Percentiles rank a stretch among this genome's conserved stretches.
phyloP scores from a whole-genome alignment of 2,329 filamentous ascomycete species.

The Alternaria triticina region DNA sequence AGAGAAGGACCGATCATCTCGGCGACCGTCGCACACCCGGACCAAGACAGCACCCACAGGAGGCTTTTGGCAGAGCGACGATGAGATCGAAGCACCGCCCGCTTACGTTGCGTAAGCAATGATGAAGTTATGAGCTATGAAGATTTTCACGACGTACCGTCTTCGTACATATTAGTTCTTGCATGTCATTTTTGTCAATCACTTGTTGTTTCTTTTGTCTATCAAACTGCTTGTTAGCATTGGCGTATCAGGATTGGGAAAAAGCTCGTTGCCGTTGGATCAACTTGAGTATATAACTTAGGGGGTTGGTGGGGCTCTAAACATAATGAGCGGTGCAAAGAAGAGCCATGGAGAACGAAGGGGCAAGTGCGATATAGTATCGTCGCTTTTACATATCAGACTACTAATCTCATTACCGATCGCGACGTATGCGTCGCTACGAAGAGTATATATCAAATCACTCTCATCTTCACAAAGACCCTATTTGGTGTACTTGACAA shows the following conservation, averaged over 20 bases:
- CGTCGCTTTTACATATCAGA: not conserved
- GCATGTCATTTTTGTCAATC: constrained; percentile 1
- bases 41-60: constrained; percentile 15
- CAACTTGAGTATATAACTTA: constrained; percentile 7
- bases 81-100: constrained; percentile 41
- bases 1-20: constrained; percentile 66
- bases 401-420: not conserved
- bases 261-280: constrained; percentile 5
- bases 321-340: not conserved
- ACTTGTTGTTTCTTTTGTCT: not conserved
- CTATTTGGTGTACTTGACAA: not conserved
- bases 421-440: not conserved
- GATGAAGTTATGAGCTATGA: constrained; percentile 19
- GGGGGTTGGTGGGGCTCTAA: not conserved
- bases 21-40: constrained; percentile 8
- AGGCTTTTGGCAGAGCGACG: constrained; percentile 34
- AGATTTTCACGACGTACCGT: constrained; percentile 6
- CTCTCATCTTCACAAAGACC: not conserved
- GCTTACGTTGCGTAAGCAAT: constrained; percentile 41
- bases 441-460: not conserved
- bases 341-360: not conserved
- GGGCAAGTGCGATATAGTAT: not conserved
- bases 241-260: constrained; percentile 6
- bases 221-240: constrained; percentile 6
- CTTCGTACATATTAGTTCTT: not conserved